phyloP scores from a whole-genome alignment of 1,284 basidiomycete species.

The Pseudozyma thailandica region DNA sequence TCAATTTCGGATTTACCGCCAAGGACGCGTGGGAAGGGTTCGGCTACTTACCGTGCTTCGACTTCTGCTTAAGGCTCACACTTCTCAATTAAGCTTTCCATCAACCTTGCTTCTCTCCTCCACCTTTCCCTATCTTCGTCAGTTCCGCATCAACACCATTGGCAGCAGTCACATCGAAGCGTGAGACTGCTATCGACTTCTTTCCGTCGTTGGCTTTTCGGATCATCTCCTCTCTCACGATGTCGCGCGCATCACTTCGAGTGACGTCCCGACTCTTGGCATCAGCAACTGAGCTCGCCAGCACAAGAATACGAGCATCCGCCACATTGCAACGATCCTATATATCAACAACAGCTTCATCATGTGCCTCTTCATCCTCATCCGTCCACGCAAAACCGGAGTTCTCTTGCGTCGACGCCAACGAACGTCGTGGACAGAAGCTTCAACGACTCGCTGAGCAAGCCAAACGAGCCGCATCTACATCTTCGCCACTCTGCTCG shows the following conservation, averaged over 20 bases:
- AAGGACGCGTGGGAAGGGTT: background rate
- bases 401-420: slow-evolving; percentile 64
- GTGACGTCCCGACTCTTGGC: slow-evolving; percentile 5
- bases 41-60: too few species aligned
- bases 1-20: background rate
- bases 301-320: background rate
- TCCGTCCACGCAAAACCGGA: slow-evolving; percentile 24
- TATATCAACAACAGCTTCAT: slow-evolving; percentile 2
- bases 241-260: slow-evolving; percentile 22
- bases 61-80: too few species aligned
- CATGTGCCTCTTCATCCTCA: slow-evolving; percentile 1
- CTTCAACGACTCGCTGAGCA: slow-evolving; percentile 33
- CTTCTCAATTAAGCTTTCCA: too few species aligned
- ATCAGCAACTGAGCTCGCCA: slow-evolving; percentile 10
- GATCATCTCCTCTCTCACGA: background rate
- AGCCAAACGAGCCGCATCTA: slow-evolving; percentile 3
- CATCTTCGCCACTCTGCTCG: slow-evolving; percentile 16
- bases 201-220: background rate
- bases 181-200: too few species aligned
- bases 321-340: slow-evolving; percentile 1
- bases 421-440: slow-evolving; percentile 57
- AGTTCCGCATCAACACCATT: too few species aligned
- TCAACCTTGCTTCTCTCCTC: too few species aligned
- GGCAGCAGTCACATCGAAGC: too few species aligned
- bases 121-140: too few species aligned